phyloP scores from a whole-genome alignment of 1,284 basidiomycete genomes.

The Calocybe gambosa region DNA sequence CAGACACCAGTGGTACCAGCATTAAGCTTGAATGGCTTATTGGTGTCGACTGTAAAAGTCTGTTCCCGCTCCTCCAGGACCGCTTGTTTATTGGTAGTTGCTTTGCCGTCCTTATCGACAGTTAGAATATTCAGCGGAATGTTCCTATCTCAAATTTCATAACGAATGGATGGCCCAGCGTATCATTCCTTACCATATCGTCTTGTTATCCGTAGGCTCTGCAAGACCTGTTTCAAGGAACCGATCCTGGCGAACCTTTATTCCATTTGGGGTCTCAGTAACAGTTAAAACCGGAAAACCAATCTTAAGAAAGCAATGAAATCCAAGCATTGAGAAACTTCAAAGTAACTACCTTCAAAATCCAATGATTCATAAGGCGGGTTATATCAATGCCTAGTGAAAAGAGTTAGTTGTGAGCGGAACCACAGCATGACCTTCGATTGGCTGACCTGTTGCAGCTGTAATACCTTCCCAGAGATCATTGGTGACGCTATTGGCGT shows the following conservation, averaged over 20 bases:
- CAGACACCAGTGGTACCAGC: slow-evolving; percentile 87
- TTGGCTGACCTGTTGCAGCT: slow-evolving; percentile 52
- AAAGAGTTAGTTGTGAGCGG: neutral
- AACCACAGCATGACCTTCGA: neutral
- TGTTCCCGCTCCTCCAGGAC: slow-evolving; percentile 71
- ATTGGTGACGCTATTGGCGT: slow-evolving; percentile 79
- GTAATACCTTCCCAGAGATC: slow-evolving; percentile 91
- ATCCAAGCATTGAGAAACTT: neutral
- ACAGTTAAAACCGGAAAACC: slow-evolving; percentile 89
- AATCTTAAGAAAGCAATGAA: slow-evolving; percentile 36
- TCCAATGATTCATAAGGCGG: slow-evolving; percentile 90
- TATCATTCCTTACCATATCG: slow-evolving; percentile 63
- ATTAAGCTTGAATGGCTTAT: slow-evolving; percentile 82
- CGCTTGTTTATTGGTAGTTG: slow-evolving; percentile 55
- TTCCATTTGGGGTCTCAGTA: slow-evolving; percentile 66
- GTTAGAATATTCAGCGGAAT: slow-evolving; percentile 80
- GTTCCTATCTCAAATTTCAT: slow-evolving; percentile 40
- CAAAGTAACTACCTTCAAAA: slow-evolving; percentile 57
- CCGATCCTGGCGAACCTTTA: slow-evolving; percentile 83
- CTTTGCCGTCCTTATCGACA: slow-evolving; percentile 51
- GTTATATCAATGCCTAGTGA: slow-evolving; percentile 68
- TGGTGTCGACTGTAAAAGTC: slow-evolving; percentile 63
- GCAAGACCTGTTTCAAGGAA: slow-evolving; percentile 86
- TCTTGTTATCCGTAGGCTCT: slow-evolving; percentile 82
- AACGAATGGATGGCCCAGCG: slow-evolving; percentile 4